These are phyloP conservation scores for Xylaria sp. DNA, from an alignment of 2,329 filamentous ascomycete species.

Conservation along the genomic window DNA sequence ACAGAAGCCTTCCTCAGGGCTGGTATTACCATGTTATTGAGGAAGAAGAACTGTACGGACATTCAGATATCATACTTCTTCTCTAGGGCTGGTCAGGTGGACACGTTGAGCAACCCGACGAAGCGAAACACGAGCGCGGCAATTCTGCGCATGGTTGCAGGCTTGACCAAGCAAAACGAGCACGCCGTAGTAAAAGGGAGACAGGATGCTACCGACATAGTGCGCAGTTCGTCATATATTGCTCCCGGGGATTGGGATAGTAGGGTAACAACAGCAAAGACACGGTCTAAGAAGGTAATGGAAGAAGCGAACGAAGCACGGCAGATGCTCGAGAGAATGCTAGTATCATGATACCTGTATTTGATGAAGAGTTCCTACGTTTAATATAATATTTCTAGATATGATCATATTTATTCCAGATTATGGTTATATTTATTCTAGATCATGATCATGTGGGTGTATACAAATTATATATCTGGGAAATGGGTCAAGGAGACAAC, in stretches of 20 bases:
- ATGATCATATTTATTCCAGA: no score
- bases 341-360: constrained; percentile 17
- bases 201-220: constrained; percentile 20
- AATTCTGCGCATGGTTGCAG: constrained; percentile 15
- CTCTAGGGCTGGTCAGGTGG: constrained; percentile 10
- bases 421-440: no score
- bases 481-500: no score
- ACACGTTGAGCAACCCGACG: constrained; percentile 7
- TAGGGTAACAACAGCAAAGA: constrained; percentile 3
- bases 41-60: constrained; percentile 23
- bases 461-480: no score
- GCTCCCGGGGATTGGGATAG: constrained; percentile 25
- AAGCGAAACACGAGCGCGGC: constrained; percentile 22
- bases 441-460: no score
- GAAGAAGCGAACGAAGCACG: constrained; percentile 20
- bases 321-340: constrained; percentile 14
- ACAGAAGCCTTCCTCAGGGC: constrained; percentile 15
- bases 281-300: constrained; percentile 21
- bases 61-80: constrained; percentile 24
- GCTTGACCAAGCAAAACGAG: constrained; percentile 27
- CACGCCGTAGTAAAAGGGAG: constrained; percentile 22
- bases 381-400: no score
- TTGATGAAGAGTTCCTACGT: not conserved
- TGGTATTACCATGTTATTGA: constrained; percentile 22
- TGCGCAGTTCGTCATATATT: constrained; percentile 22